Conservation (phyloP, 257 asterid species). For the Eucommia ulmoides region DNA sequence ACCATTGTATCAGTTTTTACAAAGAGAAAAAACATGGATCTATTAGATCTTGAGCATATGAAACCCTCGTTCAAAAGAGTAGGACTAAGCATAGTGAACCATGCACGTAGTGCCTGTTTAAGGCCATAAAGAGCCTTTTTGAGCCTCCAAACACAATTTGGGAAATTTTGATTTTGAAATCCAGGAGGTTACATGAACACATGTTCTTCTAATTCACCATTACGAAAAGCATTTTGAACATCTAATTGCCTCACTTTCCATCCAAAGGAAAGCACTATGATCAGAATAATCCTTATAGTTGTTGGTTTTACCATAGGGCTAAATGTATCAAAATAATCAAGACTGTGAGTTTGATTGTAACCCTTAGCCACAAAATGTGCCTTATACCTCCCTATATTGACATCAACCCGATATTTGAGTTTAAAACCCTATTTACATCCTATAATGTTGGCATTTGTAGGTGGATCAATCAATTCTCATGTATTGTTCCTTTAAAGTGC, state of each 20-base stretch:
- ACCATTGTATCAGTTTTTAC: too few relatives aligned
- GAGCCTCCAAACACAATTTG: background rate
- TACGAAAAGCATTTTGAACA: background rate
- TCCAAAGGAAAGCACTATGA: background rate
- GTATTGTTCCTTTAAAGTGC: too few relatives aligned
- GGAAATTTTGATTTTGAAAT: background rate
- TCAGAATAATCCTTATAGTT: background rate
- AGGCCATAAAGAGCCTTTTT: background rate
- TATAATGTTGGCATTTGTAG: too few relatives aligned
- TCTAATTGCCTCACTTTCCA: background rate
- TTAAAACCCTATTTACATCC: too few relatives aligned
- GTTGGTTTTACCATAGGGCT: background rate
- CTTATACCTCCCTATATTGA: too few relatives aligned
- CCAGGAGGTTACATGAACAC: background rate
- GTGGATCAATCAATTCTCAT: too few relatives aligned
- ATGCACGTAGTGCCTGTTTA: constrained; percentile 1
- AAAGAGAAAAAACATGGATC: too few relatives aligned
- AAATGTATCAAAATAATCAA: background rate
- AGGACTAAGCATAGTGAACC: background rate
- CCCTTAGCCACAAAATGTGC: too few relatives aligned
- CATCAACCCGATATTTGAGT: too few relatives aligned
- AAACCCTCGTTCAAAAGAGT: too few relatives aligned
- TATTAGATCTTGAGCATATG: too few relatives aligned
- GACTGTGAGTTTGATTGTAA: background rate
- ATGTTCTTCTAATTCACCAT: too few relatives aligned